Percentiles rank a stretch among this genome's conserved stretches.
These are phyloP conservation scores for Ganoderma lingzhi DNA, from an alignment of 1,284 basidiomycete genomes.

Conservation along the genomic window DNA sequence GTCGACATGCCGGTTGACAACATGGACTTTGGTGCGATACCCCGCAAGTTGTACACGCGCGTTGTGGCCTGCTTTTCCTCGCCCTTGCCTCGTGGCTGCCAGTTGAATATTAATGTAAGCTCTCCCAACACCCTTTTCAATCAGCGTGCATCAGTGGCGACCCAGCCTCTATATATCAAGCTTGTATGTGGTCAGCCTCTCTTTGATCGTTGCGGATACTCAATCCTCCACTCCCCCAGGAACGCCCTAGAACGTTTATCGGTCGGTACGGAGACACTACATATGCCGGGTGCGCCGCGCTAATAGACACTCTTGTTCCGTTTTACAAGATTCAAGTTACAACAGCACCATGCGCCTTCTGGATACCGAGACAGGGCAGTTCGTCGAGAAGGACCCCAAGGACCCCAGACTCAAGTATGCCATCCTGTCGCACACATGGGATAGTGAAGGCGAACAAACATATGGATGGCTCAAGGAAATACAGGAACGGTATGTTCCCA, in stretches of 20 bases:
- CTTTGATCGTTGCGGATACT: not conserved
- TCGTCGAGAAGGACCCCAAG: constrained; percentile 7
- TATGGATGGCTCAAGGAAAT: not conserved
- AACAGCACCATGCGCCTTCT: not conserved
- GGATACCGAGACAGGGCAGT: constrained; percentile 1
- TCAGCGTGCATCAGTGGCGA: no score
- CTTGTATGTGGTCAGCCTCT: not conserved
- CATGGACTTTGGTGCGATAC: no score
- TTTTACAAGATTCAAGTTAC: not conserved
- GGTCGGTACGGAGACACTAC: not conserved
- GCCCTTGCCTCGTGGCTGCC: no score
- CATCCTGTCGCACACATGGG: constrained; percentile 8
- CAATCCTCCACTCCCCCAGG: not conserved
- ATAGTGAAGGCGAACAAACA: not conserved
- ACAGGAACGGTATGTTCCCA: not conserved
- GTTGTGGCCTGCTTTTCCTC: no score
- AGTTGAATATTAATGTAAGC: no score
- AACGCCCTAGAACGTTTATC: not conserved
- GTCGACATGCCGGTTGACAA: no score
- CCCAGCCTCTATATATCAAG: constrained; percentile 5
- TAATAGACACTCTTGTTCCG: not conserved
- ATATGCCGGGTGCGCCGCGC: not conserved
- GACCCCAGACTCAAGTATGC: constrained; percentile 1
- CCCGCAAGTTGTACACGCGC: no score
- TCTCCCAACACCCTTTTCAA: no score